Evolutionary conservation across 768 basidiomycete species (phyloP).

Genomic region (Porpolomopsis calyptriformis): DNA sequence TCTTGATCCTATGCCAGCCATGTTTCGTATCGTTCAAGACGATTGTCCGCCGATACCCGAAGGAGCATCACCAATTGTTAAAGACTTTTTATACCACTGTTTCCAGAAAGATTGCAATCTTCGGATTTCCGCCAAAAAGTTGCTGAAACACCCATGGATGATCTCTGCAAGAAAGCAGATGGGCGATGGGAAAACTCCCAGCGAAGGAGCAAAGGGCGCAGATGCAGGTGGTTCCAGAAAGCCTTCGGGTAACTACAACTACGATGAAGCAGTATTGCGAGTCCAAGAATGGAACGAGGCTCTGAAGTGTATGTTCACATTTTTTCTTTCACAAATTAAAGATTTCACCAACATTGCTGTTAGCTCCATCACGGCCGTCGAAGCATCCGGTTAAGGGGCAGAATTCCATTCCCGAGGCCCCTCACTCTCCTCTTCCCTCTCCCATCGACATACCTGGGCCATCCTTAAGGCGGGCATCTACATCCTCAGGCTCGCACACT

Average conservation of each 20-base stretch:
- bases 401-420: conserved; percentile 26
- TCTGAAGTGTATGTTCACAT: conserved; percentile 66
- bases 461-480: conserved; percentile 22
- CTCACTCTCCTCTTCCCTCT: conserved; percentile 3
- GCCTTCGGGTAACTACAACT: conserved; percentile 72
- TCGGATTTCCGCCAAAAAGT: conserved; percentile 86
- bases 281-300: conserved; percentile 99
- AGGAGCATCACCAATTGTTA: conserved; percentile 87
- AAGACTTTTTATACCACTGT: conserved; percentile 94
- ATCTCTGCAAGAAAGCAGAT: conserved; percentile 69
- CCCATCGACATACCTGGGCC: conserved; percentile 17
- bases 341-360: conserved; percentile 4
- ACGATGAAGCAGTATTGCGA: conserved; percentile 85
- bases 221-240: conserved; percentile 27
- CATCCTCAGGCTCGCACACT: conserved; percentile 22
- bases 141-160: conserved; percentile 96
- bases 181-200: conserved; percentile 27
- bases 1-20: conserved; percentile 94
- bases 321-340: conserved; percentile 5
- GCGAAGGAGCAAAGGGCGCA: conserved; percentile 24
- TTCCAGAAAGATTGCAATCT: conserved; percentile 98
- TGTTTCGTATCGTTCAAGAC: conserved; percentile 97
- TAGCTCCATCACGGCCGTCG: conserved; percentile 67
- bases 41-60: conserved; percentile 96
- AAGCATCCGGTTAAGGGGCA: conserved; percentile 55